Evolutionary conservation across 2,329 filamentous ascomycete species (phyloP).

Genomic region (Alternaria alternata): DNA sequence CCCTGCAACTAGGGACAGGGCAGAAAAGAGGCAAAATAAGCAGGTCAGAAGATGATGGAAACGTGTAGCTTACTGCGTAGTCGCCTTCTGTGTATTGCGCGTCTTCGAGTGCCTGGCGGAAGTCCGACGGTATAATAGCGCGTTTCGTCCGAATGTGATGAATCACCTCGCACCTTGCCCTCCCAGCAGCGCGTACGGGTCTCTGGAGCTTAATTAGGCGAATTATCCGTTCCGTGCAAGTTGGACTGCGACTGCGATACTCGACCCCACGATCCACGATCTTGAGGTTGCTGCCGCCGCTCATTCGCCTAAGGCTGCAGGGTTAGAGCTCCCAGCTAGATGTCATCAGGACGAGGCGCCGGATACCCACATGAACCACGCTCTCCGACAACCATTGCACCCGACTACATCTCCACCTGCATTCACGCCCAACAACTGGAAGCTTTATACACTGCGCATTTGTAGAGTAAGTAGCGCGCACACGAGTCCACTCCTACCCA

Average conservation of each 20-base stretch:
- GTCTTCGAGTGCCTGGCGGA: constrained; percentile 43
- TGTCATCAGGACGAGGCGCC: constrained; percentile 33
- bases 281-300: constrained; percentile 10
- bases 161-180: constrained; percentile 17
- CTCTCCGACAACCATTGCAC: constrained; percentile 17
- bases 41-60: constrained; percentile 9
- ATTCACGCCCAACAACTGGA: constrained; percentile 4
- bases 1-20: constrained; percentile 4
- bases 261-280: not conserved
- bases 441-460: constrained; percentile 2
- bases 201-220: not conserved
- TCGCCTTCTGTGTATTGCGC: constrained; percentile 35
- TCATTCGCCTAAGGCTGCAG: constrained; percentile 23
- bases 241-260: not conserved
- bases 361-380: constrained; percentile 40
- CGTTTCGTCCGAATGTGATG: constrained; percentile 17
- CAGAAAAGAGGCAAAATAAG: constrained; percentile 7
- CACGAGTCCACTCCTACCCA: constrained; percentile 5
- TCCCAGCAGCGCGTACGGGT: constrained; percentile 3
- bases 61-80: constrained; percentile 28
- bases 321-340: constrained; percentile 35
- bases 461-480: constrained; percentile 22
- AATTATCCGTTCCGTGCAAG: not conserved
- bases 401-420: constrained; percentile 12
- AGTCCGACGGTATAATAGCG: constrained; percentile 30